phyloP scores from a whole-genome alignment of 306 rosid genomes.

The Lagenaria siceraria region DNA sequence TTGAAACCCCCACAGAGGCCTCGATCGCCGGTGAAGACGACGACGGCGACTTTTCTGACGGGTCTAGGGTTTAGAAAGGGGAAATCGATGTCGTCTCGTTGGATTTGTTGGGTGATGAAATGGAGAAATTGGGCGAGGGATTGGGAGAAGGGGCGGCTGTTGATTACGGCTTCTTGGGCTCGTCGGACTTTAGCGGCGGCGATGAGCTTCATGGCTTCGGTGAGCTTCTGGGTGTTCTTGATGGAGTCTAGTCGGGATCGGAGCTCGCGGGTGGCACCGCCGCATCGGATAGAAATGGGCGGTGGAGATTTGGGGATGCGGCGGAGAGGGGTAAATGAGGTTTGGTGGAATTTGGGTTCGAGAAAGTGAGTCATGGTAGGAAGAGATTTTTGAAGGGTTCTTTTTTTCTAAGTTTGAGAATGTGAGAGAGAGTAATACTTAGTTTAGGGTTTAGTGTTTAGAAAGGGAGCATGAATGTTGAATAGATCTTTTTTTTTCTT shows the following conservation, averaged over 20 bases:
- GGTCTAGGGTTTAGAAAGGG: conserved; percentile 39
- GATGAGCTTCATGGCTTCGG: conserved; percentile 71
- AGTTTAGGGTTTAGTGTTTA: no score
- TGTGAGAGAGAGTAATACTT: no score
- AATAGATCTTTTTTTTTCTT: no score
- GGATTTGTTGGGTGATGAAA: conserved; percentile 41
- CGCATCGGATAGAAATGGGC: conserved; percentile 18
- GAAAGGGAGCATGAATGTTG: no score
- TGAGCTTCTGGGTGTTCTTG: conserved; percentile 49
- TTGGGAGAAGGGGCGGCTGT: conserved; percentile 52
- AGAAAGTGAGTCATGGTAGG: neutral
- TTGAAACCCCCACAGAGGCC: conserved; percentile 77
- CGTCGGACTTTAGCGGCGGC: conserved; percentile 68
- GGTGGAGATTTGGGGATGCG: neutral
- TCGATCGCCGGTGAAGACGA: conserved; percentile 46
- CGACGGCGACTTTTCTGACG: conserved; percentile 42
- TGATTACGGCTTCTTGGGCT: conserved; percentile 73
- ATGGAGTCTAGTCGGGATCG: conserved; percentile 43
- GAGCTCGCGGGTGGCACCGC: conserved; percentile 35
- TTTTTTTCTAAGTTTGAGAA: no score
- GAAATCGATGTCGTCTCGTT: conserved; percentile 30
- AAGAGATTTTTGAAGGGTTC: neutral
- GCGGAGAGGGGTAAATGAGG: conserved; percentile 10
- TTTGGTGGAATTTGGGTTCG: conserved; percentile 5
- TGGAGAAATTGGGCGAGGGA: conserved; percentile 36